phyloP scores from a whole-genome alignment of 768 basidiomycete genomes.

The Cystobasidium onofrii region DNA sequence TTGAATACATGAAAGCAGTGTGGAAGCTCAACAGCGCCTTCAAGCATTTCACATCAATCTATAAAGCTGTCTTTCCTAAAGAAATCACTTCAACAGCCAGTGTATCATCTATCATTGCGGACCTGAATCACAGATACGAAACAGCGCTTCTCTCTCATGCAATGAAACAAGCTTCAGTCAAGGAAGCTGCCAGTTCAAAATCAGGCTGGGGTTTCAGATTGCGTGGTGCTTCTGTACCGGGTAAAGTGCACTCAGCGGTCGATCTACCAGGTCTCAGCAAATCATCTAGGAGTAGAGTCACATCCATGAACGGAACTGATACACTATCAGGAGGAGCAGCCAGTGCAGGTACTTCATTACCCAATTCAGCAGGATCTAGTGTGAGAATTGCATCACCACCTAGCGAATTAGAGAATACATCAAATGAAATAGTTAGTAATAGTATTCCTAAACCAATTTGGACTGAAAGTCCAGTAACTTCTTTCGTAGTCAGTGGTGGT shows the following conservation, averaged over 20 bases:
- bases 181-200: not conserved
- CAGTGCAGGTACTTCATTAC: not conserved
- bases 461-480: conserved; percentile 20
- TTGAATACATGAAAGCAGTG: conserved; percentile 23
- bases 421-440: not conserved
- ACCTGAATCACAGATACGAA: conserved; percentile 18
- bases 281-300: not conserved
- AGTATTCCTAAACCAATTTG: not conserved
- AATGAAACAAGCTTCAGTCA: conserved; percentile 2
- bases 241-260: not conserved
- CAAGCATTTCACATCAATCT: conserved; percentile 21
- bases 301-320: not conserved
- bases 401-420: not conserved
- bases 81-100: conserved; percentile 8
- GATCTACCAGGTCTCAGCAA: not conserved
- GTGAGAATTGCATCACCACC: not conserved
- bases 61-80: conserved; percentile 21
- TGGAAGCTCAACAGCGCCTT: conserved; percentile 27
- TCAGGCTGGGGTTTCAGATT: not conserved
- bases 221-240: not conserved
- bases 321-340: not conserved
- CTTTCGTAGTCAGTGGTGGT: conserved; percentile 20
- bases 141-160: not conserved
- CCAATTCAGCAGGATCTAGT: not conserved
- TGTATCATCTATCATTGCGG: conserved; percentile 10